phyloP scores from a whole-genome alignment of 2,329 filamentous ascomycete species.

The Ceratocystis cubensis region DNA sequence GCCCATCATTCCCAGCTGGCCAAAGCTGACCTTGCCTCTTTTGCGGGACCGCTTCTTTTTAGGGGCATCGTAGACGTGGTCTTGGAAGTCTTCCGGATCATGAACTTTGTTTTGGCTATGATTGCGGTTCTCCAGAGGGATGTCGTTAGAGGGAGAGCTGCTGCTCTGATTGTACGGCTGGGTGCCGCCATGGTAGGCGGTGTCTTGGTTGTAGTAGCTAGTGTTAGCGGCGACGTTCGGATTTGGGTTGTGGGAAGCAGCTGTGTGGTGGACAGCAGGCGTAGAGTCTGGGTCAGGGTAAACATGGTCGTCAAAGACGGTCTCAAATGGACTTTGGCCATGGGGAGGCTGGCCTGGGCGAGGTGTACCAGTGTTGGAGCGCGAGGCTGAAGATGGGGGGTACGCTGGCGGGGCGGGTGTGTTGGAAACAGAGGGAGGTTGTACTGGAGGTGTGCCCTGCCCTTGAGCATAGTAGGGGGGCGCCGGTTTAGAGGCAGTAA shows the following conservation, averaged over 20 bases:
- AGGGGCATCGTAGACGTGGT: conserved; percentile 50
- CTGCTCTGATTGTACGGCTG: conserved; percentile 27
- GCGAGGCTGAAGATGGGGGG: conserved; percentile 24
- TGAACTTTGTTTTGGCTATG: conserved; percentile 19
- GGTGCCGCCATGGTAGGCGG: conserved; percentile 42
- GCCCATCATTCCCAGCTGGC: conserved; percentile 48
- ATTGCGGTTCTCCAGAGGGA: conserved; percentile 42
- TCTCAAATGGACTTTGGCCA: conserved; percentile 46
- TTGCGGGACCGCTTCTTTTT: conserved; percentile 27
- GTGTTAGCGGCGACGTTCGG: conserved; percentile 27
- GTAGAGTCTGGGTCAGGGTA: conserved; percentile 40
- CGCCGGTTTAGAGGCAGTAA: conserved; percentile 11
- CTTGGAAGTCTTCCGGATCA: conserved; percentile 34
- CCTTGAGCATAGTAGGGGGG: conserved; percentile 20
- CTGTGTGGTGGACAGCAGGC: background rate
- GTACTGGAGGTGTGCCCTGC: conserved; percentile 13
- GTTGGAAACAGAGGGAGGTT: conserved; percentile 10
- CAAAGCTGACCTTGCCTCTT: conserved; percentile 40
- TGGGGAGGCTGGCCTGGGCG: conserved; percentile 20
- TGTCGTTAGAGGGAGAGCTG: conserved; percentile 37
- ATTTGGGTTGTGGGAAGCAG: background rate
- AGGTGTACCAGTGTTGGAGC: conserved; percentile 22
- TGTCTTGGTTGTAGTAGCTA: conserved; percentile 33
- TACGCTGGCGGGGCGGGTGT: conserved; percentile 15
- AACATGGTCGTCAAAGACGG: conserved; percentile 54